Base-by-base conservation (phyloP, 2,329 filamentous ascomycete species). In the Colletotrichum somersetense region DNA sequence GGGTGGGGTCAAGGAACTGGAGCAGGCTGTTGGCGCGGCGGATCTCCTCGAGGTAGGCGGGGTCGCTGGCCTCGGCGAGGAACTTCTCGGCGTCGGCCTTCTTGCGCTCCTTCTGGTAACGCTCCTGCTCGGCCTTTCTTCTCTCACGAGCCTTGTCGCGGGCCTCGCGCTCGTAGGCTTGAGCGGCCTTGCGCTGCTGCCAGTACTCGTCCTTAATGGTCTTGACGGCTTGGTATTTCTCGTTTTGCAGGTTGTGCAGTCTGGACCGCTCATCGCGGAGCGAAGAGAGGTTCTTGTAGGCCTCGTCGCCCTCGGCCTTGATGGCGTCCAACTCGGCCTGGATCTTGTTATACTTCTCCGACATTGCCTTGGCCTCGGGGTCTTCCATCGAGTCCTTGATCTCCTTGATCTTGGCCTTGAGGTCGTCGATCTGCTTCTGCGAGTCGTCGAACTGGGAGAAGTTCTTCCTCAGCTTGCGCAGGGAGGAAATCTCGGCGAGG, bases 41-140 rank as follows among this genome's bases (percentile, higher is more conserved):
- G 79, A 99, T 97, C 85, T 99, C 95, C 77, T 98, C 94, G 58
- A 94, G 88, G 86, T 94, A 99, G 64, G 96, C 96, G 20, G 92
- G 95, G 77, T 94, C 92, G 80, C 91, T 93, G 77, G 94, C 94
- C 79, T 96, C 93, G 78, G 91, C 91, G 52, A 97, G 91, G 82
- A 93, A 88, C 81, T 91, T 89, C 83, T 93, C 89, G 66, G 93
- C 94, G 63, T 91, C 88, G 80, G 93, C 91, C 86, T 92, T 93
- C 84, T 92, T 91, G 84, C 90, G 90, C 81, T 93, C 91, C 79
- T 91, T 90, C 77, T 90, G 85, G 79, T 89, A 89, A 68, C 89
- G 90, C 73, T 94, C 92, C 67, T 93, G 91, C 87, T 99, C 95
- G 57, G 91, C 90, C 84, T 92, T 91, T 80, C 92, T 89, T 78